phyloP scores from a whole-genome alignment of 768 basidiomycete genomes.

The Kwoniella botswanensis region DNA sequence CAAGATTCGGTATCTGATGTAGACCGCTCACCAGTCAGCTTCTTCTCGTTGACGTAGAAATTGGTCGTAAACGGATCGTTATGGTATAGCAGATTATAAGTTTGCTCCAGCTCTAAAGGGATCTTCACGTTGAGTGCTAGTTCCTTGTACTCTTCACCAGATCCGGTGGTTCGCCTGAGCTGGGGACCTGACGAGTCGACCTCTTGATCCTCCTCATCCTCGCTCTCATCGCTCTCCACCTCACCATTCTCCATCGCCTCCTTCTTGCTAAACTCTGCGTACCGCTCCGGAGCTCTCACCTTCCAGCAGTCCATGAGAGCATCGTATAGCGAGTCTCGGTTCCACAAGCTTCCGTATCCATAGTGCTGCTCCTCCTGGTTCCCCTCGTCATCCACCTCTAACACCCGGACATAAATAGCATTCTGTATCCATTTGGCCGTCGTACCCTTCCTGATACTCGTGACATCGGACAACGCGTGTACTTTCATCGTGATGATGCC shows the following conservation, averaged over 20 bases:
- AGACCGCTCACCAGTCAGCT: conserved; percentile 34
- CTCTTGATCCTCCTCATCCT: not conserved
- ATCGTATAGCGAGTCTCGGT: conserved; percentile 35
- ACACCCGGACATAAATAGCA: conserved; percentile 30
- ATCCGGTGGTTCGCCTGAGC: conserved; percentile 17
- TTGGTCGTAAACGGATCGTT: conserved; percentile 32
- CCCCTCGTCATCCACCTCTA: conserved; percentile 7
- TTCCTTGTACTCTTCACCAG: conserved; percentile 28
- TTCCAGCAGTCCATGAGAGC: conserved; percentile 33
- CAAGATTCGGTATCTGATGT: not conserved
- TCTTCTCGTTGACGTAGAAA: conserved; percentile 31
- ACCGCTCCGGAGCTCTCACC: conserved; percentile 27
- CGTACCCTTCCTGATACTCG: conserved; percentile 27
- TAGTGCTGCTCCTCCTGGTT: conserved; percentile 16
- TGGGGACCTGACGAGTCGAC: not conserved
- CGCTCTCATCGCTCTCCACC: conserved; percentile 3
- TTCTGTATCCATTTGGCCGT: conserved; percentile 49
- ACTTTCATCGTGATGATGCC: conserved; percentile 34
- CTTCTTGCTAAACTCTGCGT: conserved; percentile 14
- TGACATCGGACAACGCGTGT: conserved; percentile 24
- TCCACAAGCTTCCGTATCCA: conserved; percentile 40
- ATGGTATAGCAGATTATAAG: conserved; percentile 35
- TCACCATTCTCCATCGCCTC: conserved; percentile 2
- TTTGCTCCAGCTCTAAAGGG: conserved; percentile 30
- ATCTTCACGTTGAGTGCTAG: conserved; percentile 35